These are phyloP conservation scores for Lumnitzera littorea DNA, from an alignment of 345 rosid genomes.

Conservation along the genomic window DNA sequence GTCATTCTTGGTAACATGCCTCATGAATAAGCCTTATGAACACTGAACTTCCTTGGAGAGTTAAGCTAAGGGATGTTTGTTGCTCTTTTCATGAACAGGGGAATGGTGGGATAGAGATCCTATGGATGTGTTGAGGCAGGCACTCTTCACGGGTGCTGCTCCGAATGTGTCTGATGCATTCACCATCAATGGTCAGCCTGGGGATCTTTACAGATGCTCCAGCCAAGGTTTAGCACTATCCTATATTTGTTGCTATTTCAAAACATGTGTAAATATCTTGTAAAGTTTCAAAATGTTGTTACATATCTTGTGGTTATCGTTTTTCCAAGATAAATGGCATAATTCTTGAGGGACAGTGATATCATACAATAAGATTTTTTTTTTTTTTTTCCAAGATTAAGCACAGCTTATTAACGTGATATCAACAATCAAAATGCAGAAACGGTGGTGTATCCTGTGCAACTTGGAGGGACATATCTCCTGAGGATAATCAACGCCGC, in stretches of 20 bases:
- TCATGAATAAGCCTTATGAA: neutral
- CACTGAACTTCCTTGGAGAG: neutral
- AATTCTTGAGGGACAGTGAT: too few relatives aligned
- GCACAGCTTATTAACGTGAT: neutral
- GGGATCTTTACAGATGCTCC: conserved; percentile 80
- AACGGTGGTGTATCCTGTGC: conserved; percentile 39
- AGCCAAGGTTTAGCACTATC: conserved; percentile 30
- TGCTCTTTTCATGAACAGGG: conserved; percentile 25
- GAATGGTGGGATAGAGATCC: conserved; percentile 85
- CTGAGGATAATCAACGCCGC: conserved; percentile 62
- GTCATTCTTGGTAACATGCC: conserved; percentile 44
- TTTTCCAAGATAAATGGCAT: too few relatives aligned
- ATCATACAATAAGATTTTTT: too few relatives aligned
- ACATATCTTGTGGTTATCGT: too few relatives aligned
- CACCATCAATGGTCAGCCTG: conserved; percentile 90
- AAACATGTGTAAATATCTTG: too few relatives aligned
- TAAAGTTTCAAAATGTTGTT: neutral
- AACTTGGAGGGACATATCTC: conserved; percentile 41
- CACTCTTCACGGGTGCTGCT: conserved; percentile 49
- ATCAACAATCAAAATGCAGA: conserved; percentile 25
- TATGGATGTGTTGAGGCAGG: conserved; percentile 42
- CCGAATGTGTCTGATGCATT: conserved; percentile 70
- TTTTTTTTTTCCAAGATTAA: neutral
- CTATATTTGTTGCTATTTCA: neutral
- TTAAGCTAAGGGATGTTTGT: neutral